phyloP scores from a whole-genome alignment of 1,284 basidiomycete species.

The Rhizoctonia solani region DNA sequence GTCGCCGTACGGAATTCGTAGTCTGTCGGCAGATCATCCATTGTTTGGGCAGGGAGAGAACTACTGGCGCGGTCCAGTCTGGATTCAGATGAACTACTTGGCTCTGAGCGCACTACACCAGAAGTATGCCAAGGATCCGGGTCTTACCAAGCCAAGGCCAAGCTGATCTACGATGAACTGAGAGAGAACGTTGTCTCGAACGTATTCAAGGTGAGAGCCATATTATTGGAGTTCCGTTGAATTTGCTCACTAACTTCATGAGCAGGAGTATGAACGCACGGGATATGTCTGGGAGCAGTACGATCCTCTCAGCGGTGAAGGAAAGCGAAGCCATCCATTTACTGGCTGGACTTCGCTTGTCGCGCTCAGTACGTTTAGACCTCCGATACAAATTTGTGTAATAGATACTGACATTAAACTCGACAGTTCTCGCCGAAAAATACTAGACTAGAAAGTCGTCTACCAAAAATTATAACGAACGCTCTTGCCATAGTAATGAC shows the following conservation, averaged over 20 bases:
- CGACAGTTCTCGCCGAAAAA: slow-evolving; percentile 53
- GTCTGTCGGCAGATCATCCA: slow-evolving; percentile 81
- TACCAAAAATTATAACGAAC: background rate
- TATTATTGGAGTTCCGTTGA: too few relatives aligned
- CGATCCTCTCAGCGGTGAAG: slow-evolving; percentile 79
- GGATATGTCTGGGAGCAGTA: slow-evolving; percentile 98
- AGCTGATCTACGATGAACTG: slow-evolving; percentile 77
- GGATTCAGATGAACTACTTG: slow-evolving; percentile 96
- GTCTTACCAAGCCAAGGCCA: slow-evolving; percentile 74
- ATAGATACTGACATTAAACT: slow-evolving; percentile 33
- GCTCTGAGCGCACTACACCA: slow-evolving; percentile 59
- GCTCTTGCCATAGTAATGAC: background rate
- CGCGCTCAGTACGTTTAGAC: slow-evolving; percentile 64
- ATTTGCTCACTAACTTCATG: slow-evolving; percentile 32
- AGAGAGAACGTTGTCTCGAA: slow-evolving; percentile 84
- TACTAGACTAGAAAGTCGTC: slow-evolving; percentile 43
- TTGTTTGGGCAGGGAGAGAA: slow-evolving; percentile 90
- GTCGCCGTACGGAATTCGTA: slow-evolving; percentile 88
- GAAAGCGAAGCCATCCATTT: slow-evolving; percentile 86
- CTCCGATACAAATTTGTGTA: slow-evolving; percentile 8
- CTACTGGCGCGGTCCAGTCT: slow-evolving; percentile 96
- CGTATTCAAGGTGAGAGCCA: slow-evolving; percentile 68
- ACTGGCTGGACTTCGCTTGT: slow-evolving; percentile 91
- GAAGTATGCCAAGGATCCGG: slow-evolving; percentile 83
- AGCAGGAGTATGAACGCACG: slow-evolving; percentile 84